These are phyloP conservation scores for Magnolia kwangsiensis DNA, from an alignment of 164 flowering plant species.

Conservation along the genomic window DNA sequence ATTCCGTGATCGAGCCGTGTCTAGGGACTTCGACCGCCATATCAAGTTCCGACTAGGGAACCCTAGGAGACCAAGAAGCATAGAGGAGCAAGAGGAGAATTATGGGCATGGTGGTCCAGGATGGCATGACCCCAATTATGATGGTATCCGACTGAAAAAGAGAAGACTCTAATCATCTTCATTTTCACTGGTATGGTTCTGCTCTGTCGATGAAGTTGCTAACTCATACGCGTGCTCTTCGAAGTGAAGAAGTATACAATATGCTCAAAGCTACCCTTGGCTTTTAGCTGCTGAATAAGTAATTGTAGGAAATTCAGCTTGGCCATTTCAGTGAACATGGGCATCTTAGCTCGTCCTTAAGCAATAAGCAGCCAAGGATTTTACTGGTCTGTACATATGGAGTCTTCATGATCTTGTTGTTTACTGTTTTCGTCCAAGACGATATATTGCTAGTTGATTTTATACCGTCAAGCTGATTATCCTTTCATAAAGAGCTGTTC, in stretches of 20 bases:
- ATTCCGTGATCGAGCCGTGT: slow-evolving; percentile 35
- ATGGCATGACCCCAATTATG: slow-evolving; percentile 49
- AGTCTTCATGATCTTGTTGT: background rate
- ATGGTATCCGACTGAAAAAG: slow-evolving; percentile 39
- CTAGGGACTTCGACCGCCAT: slow-evolving; percentile 56
- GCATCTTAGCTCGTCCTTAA: background rate
- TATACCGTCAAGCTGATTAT: background rate
- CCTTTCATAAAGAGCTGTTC: background rate
- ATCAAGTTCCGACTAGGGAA: slow-evolving; percentile 34
- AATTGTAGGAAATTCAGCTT: background rate
- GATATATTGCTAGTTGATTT: background rate
- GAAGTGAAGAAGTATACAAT: background rate
- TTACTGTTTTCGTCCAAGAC: background rate
- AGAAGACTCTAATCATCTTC: slow-evolving; percentile 36
- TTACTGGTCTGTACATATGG: background rate
- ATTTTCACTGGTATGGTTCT: background rate
- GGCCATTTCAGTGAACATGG: background rate
- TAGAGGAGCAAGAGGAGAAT: slow-evolving; percentile 53
- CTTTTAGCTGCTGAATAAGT: background rate
- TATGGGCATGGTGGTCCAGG: slow-evolving; percentile 38
- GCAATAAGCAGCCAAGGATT: background rate
- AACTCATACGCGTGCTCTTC: background rate
- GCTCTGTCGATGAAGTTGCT: background rate
- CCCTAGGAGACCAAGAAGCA: slow-evolving; percentile 41
- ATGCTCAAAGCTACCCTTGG: background rate